Evolutionary conservation across 306 rosid species (phyloP).

Genomic region (Gleditsia sinensis): DNA sequence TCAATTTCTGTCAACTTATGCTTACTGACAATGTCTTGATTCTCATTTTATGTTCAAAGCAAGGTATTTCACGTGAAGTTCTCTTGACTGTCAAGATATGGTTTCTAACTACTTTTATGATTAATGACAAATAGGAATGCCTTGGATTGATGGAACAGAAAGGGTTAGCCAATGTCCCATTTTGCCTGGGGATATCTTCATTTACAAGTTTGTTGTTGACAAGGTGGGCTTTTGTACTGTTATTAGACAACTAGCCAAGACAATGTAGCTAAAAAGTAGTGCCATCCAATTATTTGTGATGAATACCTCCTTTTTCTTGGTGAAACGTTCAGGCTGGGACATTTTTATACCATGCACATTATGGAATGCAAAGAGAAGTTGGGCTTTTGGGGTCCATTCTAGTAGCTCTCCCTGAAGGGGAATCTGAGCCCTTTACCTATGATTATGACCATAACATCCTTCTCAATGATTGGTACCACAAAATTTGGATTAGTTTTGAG

Average conservation of each 20-base stretch:
- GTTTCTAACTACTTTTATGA: not conserved
- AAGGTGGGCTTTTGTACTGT: slow-evolving; percentile 38
- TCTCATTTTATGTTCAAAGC: too few relatives aligned
- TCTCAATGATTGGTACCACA: slow-evolving; percentile 59
- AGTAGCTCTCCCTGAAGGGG: slow-evolving; percentile 47
- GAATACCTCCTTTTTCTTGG: not conserved
- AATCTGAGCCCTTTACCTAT: slow-evolving; percentile 51
- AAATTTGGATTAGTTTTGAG: too few relatives aligned
- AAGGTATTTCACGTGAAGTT: not conserved
- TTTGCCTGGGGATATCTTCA: slow-evolving; percentile 56
- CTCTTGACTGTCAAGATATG: not conserved
- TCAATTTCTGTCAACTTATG: too few relatives aligned
- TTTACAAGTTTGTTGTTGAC: too few relatives aligned
- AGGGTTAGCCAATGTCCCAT: slow-evolving; percentile 62
- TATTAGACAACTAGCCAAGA: not conserved
- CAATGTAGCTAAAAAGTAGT: not conserved
- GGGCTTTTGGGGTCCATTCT: slow-evolving; percentile 53
- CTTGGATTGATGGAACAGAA: slow-evolving; percentile 65
- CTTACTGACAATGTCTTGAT: too few relatives aligned
- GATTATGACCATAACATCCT: slow-evolving; percentile 53
- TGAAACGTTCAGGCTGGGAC: slow-evolving; percentile 50
- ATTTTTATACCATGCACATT: slow-evolving; percentile 60
- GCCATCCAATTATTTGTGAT: not conserved
- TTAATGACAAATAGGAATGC: slow-evolving; percentile 47
- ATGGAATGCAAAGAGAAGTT: too few relatives aligned